Evolutionary conservation across 208 protist species (phyloP).

Genomic region (Crithidia bombi): DNA sequence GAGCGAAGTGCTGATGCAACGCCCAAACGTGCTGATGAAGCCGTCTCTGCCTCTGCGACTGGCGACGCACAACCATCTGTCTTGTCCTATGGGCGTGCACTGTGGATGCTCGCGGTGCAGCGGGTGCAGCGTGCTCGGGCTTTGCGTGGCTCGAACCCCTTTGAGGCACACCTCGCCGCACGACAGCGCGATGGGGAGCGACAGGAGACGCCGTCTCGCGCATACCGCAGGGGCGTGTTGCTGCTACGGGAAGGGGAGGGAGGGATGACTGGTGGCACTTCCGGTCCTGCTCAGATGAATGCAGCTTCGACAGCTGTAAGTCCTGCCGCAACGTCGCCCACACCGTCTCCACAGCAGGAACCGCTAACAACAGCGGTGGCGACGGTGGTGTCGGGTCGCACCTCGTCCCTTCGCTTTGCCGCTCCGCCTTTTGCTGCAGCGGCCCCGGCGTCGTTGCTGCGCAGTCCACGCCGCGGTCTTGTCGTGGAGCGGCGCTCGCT

Average conservation of each 20-base stretch:
- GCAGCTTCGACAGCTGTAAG: background rate
- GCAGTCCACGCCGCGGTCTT: conserved; percentile 1
- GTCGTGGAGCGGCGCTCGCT: background rate
- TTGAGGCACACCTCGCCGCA: conserved; percentile 17
- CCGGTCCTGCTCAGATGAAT: background rate
- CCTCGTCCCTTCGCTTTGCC: background rate
- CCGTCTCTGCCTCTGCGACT: background rate
- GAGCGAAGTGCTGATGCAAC: too few relatives aligned
- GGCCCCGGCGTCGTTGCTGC: background rate
- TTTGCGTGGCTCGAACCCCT: conserved; percentile 41
- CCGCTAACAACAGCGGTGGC: background rate
- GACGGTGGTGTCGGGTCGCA: too few relatives aligned
- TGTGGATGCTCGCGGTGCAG: conserved; percentile 78
- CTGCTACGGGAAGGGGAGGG: background rate
- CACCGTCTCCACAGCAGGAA: background rate
- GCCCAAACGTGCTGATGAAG: too few relatives aligned
- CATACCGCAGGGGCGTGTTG: background rate
- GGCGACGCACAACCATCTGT: background rate
- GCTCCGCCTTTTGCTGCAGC: background rate
- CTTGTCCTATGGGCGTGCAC: conserved; percentile 67
- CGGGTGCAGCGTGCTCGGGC: conserved; percentile 43
- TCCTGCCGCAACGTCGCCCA: background rate
- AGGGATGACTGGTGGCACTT: background rate
- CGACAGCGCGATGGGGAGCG: background rate
- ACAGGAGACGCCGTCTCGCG: background rate